Base-by-base conservation (phyloP, 1,139 yeast genomes). In the Suhomyces terraborum region DNA sequence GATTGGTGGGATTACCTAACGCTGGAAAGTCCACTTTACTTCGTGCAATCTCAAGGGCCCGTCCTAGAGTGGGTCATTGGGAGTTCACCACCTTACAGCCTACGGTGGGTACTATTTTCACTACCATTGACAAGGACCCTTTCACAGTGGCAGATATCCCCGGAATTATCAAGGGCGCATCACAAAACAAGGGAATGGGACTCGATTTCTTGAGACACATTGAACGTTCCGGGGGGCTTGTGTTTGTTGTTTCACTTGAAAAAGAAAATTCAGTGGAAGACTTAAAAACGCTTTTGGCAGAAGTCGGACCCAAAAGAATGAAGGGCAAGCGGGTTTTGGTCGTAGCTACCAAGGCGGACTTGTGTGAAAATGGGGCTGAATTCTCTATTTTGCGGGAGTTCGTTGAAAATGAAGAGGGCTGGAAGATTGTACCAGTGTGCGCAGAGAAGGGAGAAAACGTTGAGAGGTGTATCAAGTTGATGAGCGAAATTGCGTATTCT, bases 61-160 rank as follows among this genome's bases (percentile, higher is more conserved):
- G 84, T 44, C 98, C 98, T 1, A 70, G 89, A 45, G 88, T 93
- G 9, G 98, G 98, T 0, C 95, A 89, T 61, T 93, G 98, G 97
- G 95, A 87, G 58, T 93, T 93, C 58, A 93, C 98, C 0, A 93
- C 98, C 1, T 67, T 93, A 42, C 88, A 83, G 50, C 98, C 98
- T 0, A 84, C 93, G 0, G 80, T 93, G 33, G 98, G 98, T 2
- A 91, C 97, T 0, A 86, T 93, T 14, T 73, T 75, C 38, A 65
- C 82, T 25, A 77, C 84, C 1, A 76, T 84, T 4, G 88, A 84
- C 47, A 76, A 77, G 47, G 80, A 78, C 8, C 84, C 88, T 1
- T 89, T 91, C 58, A 88, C 97, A 0, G 98, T 93, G 1, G 98
- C 98, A 1, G 98, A 93, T 66, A 93, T 93, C 46, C 98, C 98